Evolutionary conservation across 306 rosid species (phyloP).

Genomic region (Citrullus amarus): DNA sequence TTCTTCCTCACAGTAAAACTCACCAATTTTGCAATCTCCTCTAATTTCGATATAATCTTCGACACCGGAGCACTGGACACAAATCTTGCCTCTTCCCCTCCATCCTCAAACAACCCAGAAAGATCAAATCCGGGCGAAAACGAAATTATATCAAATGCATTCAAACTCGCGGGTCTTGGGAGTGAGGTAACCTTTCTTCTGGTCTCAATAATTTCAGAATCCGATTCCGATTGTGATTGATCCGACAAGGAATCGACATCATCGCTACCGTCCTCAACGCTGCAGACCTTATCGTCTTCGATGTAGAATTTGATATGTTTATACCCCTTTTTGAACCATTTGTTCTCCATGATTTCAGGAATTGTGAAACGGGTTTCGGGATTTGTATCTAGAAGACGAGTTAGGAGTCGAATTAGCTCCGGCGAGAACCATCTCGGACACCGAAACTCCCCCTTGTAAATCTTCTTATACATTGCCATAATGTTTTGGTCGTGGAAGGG

Average conservation of each 20-base stretch:
- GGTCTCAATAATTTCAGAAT: conserved; percentile 20
- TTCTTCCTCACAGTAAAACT: conserved; percentile 80
- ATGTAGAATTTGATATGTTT: conserved; percentile 75
- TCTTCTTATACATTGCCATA: conserved; percentile 87
- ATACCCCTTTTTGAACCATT: conserved; percentile 85
- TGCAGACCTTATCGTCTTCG: conserved; percentile 76
- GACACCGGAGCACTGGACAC: conserved; percentile 62
- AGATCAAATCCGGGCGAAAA: conserved; percentile 70
- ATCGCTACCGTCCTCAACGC: conserved; percentile 27
- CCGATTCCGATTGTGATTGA: conserved; percentile 26
- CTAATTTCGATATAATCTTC: conserved; percentile 62
- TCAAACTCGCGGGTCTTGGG: conserved; percentile 69
- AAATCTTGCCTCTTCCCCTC: conserved; percentile 58
- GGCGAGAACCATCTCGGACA: conserved; percentile 87
- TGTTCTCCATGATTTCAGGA: conserved; percentile 74
- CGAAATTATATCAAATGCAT: conserved; percentile 81
- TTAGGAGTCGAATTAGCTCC: conserved; percentile 37
- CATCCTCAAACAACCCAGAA: conserved; percentile 86
- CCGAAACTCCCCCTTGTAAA: conserved; percentile 69
- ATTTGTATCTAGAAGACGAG: conserved; percentile 50
- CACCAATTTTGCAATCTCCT: conserved; percentile 68
- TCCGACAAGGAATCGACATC: conserved; percentile 41
- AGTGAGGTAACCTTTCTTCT: conserved; percentile 14
- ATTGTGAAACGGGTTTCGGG: conserved; percentile 60
- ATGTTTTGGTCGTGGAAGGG: conserved; percentile 88